Base-by-base conservation (phyloP, 2,329 filamentous ascomycete genomes). In the Claviceps monticola region DNA sequence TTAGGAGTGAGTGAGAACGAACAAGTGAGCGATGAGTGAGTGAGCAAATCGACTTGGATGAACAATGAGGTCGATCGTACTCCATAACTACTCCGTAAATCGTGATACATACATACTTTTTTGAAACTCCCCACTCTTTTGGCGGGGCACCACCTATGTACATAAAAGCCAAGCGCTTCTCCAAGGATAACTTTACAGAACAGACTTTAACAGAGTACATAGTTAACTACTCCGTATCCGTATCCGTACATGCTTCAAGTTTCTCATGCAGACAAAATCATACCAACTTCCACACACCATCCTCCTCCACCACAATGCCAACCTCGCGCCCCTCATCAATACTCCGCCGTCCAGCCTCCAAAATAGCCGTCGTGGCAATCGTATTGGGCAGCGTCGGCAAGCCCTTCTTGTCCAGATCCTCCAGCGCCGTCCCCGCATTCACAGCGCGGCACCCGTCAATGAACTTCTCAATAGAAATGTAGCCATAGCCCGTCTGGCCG, bases 391-490 rank as follows among this genome's bases (percentile, higher is more conserved):
- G 70, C 11, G 91, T 96, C 1, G 90, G 90, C 56, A 96, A 68
- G 0, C 86, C 84, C 61, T 90, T 83, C 58, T 76, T 76, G 60
- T 96, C 90, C 36, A 96, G 74, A 56, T 90, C 83, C 26, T 83
- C 82, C 1, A 91, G 75, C 49, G 79, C 87, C 47, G 83, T 73
- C 21, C 86, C 85, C 34, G 85, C 80, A 62, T 93, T 94, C 50
- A 96, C 73, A 5, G 81, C 79, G 45, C 81, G 81, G 64, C 88
- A 88, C 13, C 84, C 89, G 65, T 96, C 88, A 48, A 96, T 83
- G 68, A 96, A 96, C 71, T 96, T 96, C 72, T 96, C 90, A 62
- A 96, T 90, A 19, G 86, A 93, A 53, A 95, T 80, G 69, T 96
- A 96, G 37, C 90, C 90, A 66, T 96, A 96, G 23, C 90, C 90